Base-by-base conservation (phyloP, 495 filamentous ascomycete species). In the Parathielavia hyrcaniae region DNA sequence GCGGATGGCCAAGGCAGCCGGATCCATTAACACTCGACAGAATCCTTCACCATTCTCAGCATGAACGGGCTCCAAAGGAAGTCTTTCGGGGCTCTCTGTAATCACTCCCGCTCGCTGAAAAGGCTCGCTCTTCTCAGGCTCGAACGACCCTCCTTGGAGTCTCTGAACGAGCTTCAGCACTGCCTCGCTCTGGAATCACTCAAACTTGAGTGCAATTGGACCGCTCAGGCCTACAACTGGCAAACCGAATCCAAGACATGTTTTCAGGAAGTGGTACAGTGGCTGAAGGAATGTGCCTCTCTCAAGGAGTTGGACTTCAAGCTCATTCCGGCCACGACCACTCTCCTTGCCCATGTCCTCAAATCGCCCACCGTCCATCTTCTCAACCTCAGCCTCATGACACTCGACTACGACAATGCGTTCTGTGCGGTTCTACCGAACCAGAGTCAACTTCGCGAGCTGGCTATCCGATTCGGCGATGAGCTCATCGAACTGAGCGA, bases 11-110 rank as follows among this genome's bases (percentile, higher is more conserved):
- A 2, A 43, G 17, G 6, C 48, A 20, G 38, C 26, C 17, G 34
- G n/a, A 12, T 4, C 12, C 20, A 26, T 16, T 55, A 26, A 55
- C 44, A 49, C 19, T 26, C 5, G 4, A 19, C 36, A 59, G 60
- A 75, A 52, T 77, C 75, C 11, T 83, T 91, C 61, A 75, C 82
- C 48, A 73, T 84, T 20, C 71, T 83, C 43, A 78, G 80, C 60
- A 63, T 69, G 20, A 76, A 77, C 38, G 67, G 71, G 5, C 73
- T 87, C 38, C 79, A 76, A 6, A 63, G 70, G 5, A 74, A 83
- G 45, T 81, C 81, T 6, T 80, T 87, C 43, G 67, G 75, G 43
- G 81, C 83, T 4, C 59, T 91, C n/a, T 77, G 73, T 48, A 62
- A 65, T 20, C 87, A 90, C 63, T 63, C 76, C 4, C 51, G 71